A percentile compares a stretch with the other conserved stretches of the same genome.
Evolutionary conservation across 2,329 filamentous ascomycete genomes (phyloP).

Genomic region (Arthroderma sp.): DNA sequence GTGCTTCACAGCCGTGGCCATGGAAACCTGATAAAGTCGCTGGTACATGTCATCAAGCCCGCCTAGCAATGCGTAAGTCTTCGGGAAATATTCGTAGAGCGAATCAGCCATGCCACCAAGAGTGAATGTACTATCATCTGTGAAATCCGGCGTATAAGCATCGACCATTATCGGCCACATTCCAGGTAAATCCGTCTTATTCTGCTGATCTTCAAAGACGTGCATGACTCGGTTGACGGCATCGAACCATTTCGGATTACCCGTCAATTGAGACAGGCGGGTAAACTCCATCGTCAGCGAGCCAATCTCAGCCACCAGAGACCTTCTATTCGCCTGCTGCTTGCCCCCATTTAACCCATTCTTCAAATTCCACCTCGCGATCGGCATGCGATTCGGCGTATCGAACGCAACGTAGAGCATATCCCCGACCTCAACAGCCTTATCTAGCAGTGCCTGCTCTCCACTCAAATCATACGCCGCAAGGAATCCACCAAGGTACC

Average conservation of each 20-base stretch:
- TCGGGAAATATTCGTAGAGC: constrained; percentile 45
- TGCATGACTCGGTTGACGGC: constrained; percentile 24
- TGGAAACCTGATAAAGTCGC: constrained; percentile 55
- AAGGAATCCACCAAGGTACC: constrained; percentile 41
- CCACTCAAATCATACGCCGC: constrained; percentile 41
- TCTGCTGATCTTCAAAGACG: constrained; percentile 21
- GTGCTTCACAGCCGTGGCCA: constrained; percentile 55
- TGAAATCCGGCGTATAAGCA: constrained; percentile 14
- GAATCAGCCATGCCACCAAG: constrained; percentile 46
- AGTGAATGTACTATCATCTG: constrained; percentile 29
- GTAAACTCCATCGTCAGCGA: constrained; percentile 30
- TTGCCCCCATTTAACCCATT: constrained; percentile 12
- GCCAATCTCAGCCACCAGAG: constrained; percentile 24
- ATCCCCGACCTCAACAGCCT: constrained; percentile 41
- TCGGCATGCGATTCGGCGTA: constrained; percentile 17
- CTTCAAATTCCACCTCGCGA: constrained; percentile 13
- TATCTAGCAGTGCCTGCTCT: constrained; percentile 30
- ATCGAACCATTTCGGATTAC: constrained; percentile 26
- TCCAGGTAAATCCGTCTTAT: constrained; percentile 24
- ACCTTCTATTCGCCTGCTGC: constrained; percentile 16
- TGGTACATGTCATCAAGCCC: constrained; percentile 48
- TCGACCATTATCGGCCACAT: constrained; percentile 28
- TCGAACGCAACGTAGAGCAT: constrained; percentile 37
- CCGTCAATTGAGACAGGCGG: constrained; percentile 27
- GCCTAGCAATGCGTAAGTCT: constrained; percentile 59